phyloP scores from a whole-genome alignment of 345 rosid genomes.

The Eucalyptus erythrocorys region DNA sequence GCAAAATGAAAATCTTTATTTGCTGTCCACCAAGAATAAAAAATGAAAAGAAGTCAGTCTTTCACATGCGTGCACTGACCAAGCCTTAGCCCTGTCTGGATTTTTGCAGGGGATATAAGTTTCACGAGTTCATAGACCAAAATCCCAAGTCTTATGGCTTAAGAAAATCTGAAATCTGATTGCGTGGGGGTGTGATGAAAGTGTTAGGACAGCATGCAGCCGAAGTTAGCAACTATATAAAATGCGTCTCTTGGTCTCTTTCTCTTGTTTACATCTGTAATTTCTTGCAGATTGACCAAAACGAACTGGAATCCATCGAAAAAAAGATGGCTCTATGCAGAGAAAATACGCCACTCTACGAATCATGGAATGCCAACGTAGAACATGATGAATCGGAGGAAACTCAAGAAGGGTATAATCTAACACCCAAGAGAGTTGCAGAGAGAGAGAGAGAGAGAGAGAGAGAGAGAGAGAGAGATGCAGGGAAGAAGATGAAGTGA shows the following conservation, averaged over 20 bases:
- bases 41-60: background rate
- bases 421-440: background rate
- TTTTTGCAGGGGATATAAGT: background rate
- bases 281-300: background rate
- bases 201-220: background rate
- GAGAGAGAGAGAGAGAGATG: background rate
- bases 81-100: background rate
- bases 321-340: background rate
- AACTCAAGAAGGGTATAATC: background rate
- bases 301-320: background rate
- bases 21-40: background rate
- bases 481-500: background rate
- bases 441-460: background rate
- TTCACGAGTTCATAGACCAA: background rate
- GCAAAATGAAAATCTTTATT: background rate
- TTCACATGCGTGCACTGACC: background rate
- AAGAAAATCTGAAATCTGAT: background rate
- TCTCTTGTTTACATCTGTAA: background rate
- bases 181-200: background rate
- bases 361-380: background rate
- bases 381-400: background rate
- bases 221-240: background rate
- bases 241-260: background rate
- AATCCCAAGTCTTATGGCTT: background rate
- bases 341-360: background rate